phyloP scores from a whole-genome alignment of 2,329 filamentous ascomycete species.

The Blastomyces silverae region DNA sequence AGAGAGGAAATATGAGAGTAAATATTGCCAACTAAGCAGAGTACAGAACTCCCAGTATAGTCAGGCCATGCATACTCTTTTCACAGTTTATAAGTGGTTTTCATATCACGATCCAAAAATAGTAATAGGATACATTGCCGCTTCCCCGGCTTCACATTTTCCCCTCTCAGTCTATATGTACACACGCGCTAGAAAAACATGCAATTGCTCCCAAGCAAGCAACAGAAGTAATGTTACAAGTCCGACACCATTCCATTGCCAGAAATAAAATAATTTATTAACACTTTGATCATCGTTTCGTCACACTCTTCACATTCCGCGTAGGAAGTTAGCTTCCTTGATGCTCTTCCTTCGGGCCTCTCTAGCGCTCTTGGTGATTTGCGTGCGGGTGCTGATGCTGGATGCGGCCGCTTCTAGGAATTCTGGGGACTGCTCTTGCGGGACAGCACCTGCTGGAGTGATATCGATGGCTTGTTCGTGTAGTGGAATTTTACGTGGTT shows the following conservation, averaged over 20 bases:
- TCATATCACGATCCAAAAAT: not conserved
- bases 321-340: conserved; percentile 45
- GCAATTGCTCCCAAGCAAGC: not conserved
- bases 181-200: not conserved
- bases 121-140: not conserved
- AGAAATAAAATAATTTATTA: not conserved
- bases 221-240: not conserved
- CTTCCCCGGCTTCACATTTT: not conserved
- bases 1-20: not conserved
- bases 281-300: not conserved
- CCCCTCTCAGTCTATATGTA: not conserved
- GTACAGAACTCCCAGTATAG: not conserved
- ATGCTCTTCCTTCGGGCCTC: conserved; percentile 43
- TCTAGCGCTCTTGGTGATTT: conserved; percentile 42
- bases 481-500: conserved; percentile 39
- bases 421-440: conserved; percentile 22
- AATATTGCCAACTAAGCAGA: not conserved
- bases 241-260: not conserved
- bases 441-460: conserved; percentile 31
- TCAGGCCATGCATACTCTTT: not conserved
- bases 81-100: not conserved
- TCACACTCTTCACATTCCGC: conserved; percentile 35
- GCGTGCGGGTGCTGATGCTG: conserved; percentile 34
- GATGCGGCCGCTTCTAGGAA: conserved; percentile 31
- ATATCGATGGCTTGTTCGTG: conserved; percentile 44